Evolutionary conservation across 2,329 filamentous ascomycete species (phyloP).

Genomic region (Corniculantispora saksenae): DNA sequence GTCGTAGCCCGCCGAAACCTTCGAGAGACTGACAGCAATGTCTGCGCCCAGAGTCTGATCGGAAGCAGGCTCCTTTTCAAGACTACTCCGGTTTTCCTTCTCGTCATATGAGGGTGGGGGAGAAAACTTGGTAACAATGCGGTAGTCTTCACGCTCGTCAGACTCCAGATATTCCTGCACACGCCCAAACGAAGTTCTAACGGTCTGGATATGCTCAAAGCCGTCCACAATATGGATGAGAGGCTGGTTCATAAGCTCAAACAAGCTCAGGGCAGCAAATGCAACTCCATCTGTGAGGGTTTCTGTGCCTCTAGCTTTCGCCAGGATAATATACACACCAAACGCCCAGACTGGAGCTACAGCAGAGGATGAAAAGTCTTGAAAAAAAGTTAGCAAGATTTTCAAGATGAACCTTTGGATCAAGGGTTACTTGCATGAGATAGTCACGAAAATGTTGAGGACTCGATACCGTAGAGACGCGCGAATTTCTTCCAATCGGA

Average conservation of each 20-base stretch:
- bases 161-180: slow-evolving; percentile 25
- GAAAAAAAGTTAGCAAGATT: background rate
- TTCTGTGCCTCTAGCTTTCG: slow-evolving; percentile 11
- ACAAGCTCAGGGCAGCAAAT: slow-evolving; percentile 25
- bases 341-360: slow-evolving; percentile 26
- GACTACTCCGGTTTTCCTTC: background rate
- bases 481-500: slow-evolving; percentile 35
- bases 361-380: slow-evolving; percentile 18
- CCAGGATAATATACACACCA: slow-evolving; percentile 22
- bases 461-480: slow-evolving; percentile 29
- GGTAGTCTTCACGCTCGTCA: slow-evolving; percentile 20
- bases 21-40: background rate
- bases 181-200: slow-evolving; percentile 24
- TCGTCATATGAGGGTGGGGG: background rate
- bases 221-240: slow-evolving; percentile 24
- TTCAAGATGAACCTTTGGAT: background rate
- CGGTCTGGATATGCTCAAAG: slow-evolving; percentile 25
- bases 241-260: slow-evolving; percentile 25
- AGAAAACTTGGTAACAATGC: background rate
- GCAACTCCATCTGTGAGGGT: slow-evolving; percentile 25
- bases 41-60: background rate
- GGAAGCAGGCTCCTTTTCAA: background rate
- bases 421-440: slow-evolving; percentile 20
- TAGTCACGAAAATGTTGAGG: slow-evolving; percentile 21
- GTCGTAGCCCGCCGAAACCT: background rate